A percentile compares a stretch with the other conserved stretches of the same genome.
phyloP scores from a whole-genome alignment of 352 stramenopile genomes.

The Globisporangium spinosum region DNA sequence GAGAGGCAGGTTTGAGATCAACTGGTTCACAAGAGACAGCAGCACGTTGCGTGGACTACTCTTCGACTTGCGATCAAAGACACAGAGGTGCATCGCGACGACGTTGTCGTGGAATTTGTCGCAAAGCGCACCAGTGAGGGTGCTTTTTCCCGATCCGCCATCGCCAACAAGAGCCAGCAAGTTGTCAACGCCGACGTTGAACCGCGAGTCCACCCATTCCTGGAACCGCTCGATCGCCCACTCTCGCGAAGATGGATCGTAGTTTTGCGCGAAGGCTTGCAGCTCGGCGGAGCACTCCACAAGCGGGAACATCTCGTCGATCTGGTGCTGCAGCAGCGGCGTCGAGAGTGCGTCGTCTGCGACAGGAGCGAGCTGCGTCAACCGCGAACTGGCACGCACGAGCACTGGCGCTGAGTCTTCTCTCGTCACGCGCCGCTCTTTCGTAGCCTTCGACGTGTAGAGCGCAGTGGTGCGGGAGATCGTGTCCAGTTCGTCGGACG shows the following conservation, averaged over 20 bases:
- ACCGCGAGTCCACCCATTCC: constrained; percentile 69
- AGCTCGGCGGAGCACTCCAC: constrained; percentile 63
- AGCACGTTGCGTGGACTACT: constrained; percentile 66
- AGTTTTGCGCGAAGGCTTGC: constrained; percentile 30
- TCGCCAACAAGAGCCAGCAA: constrained; percentile 70
- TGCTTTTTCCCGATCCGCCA: constrained; percentile 67
- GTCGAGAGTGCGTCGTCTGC: constrained; percentile 66
- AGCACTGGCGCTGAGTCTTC: constrained; percentile 22
- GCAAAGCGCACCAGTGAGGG: constrained; percentile 45
- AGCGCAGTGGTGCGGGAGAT: constrained; percentile 47
- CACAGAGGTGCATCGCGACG: constrained; percentile 63
- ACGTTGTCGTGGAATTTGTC: constrained; percentile 57
- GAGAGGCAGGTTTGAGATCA: constrained; percentile 53
- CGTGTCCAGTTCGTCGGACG: constrained; percentile 35
- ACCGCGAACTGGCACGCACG: constrained; percentile 30
- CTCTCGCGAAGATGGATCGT: constrained; percentile 47
- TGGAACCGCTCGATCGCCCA: constrained; percentile 72
- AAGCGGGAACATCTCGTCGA: constrained; percentile 81
- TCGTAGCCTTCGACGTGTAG: constrained; percentile 44
- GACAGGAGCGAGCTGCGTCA: constrained; percentile 64
- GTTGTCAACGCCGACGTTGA: constrained; percentile 54
- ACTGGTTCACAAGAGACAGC: constrained; percentile 78
- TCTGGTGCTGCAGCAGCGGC: constrained; percentile 58
- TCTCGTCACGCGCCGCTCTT: constrained; percentile 45
- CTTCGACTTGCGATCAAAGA: constrained; percentile 77